These are phyloP conservation scores for Backusella tarrabulga DNA, from an alignment of 192 early-diverging fungal species.

Conservation along the genomic window DNA sequence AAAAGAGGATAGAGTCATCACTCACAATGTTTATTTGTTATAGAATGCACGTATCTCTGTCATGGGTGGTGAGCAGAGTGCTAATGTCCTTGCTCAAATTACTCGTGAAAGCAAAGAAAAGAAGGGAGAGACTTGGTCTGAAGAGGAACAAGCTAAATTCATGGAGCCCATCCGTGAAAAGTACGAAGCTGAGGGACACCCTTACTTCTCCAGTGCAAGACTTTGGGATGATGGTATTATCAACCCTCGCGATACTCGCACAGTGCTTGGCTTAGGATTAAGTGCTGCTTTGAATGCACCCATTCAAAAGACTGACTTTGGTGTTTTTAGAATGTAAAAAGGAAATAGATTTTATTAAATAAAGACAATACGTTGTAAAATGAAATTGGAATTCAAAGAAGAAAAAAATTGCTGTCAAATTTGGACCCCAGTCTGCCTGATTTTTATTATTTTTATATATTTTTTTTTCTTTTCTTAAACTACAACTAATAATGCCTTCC, in stretches of 20 bases:
- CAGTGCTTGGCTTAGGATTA: slow-evolving; percentile 82
- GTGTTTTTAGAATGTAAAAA: slow-evolving; percentile 95
- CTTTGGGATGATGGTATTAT: slow-evolving; percentile 97
- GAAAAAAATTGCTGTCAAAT: not conserved
- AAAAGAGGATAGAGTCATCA: not conserved
- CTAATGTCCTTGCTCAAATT: slow-evolving; percentile 87
- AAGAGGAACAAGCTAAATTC: slow-evolving; percentile 77
- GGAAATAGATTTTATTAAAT: not conserved
- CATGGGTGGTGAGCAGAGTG: slow-evolving; percentile 98
- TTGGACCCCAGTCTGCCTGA: not conserved
- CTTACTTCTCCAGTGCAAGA: slow-evolving; percentile 87
- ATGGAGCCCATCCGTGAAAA: slow-evolving; percentile 78
- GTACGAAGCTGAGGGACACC: slow-evolving; percentile 94
- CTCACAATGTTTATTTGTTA: not conserved
- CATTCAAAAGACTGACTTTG: slow-evolving; percentile 75
- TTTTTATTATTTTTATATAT: not conserved
- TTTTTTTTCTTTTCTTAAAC: slow-evolving; percentile 1
- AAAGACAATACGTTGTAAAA: not conserved
- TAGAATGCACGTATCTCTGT: slow-evolving; percentile 87
- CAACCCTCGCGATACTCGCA: slow-evolving; percentile 83
- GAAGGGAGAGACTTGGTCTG: slow-evolving; percentile 73
- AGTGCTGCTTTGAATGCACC: slow-evolving; percentile 76
- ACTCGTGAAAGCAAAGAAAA: slow-evolving; percentile 78
- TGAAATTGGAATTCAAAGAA: not conserved
- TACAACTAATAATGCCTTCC: slow-evolving; percentile 44